Evolutionary conservation across 768 basidiomycete genomes (phyloP), one percentile per base, ranked within the genome.

Genomic region (Mycena latifolia): DNA sequence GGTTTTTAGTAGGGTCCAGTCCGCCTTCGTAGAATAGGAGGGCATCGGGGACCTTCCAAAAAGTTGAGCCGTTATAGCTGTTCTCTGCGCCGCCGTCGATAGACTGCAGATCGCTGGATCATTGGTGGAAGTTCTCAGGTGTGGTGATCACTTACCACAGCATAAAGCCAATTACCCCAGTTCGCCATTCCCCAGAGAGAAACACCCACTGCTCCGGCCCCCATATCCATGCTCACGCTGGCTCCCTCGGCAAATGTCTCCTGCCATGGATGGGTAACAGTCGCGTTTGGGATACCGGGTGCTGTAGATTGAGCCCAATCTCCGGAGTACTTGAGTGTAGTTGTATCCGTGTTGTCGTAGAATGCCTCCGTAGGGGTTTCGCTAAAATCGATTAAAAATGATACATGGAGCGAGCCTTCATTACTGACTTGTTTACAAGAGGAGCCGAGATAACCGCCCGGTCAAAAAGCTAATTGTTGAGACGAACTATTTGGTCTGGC

Each of bases 31-130:
- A 68, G 24, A 54, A 68, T 8, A 69, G 39, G 12, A 69, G 47
- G 25, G 67, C 52, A 46, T 64, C 63, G 28, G 67, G 67, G 22
- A 68, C 67, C n/a, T 69, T 43, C 57, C 57, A 69, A 33, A 63
- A 68, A n/a, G 67, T 68, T 24, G 52, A 55, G 31, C 67, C 52
- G 28, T 69, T 69, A 47, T 55, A 61, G 10, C 7, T 33, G 28
- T 29, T 61, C 27, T 18, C 39, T 17, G 39, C 24, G 24, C 43
- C 22, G 14, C 46, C 46, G 33, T 63, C 62, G 45, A 63, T 31
- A 43, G 50, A 54, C 27, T n/a, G n/a, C n/a, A n/a, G n/a, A n/a
- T n/a, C n/a, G n/a, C n/a, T n/a, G n/a, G n/a, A n/a, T n/a, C n/a
- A n/a, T n/a, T n/a, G n/a, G n/a, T n/a, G n/a, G n/a, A n/a, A n/a